These are phyloP conservation scores for Acer saccharum DNA, from an alignment of 345 rosid genomes.

Conservation along the genomic window DNA sequence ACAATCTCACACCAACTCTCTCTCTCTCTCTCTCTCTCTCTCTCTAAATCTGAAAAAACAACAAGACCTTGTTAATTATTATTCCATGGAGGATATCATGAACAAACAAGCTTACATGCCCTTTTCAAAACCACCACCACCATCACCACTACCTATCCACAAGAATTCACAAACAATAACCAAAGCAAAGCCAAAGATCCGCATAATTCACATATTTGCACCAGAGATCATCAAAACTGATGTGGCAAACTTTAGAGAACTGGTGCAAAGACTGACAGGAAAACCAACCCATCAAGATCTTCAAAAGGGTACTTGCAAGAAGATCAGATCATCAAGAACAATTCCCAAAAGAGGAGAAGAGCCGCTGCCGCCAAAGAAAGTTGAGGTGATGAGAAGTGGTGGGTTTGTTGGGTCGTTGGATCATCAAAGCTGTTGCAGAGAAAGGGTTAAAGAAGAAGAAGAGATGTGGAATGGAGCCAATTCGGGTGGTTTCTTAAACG, in stretches of 20 bases:
- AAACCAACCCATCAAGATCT: slow-evolving; percentile 44
- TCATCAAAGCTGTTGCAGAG: slow-evolving; percentile 17
- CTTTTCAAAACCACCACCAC: slow-evolving; percentile 16
- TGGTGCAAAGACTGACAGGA: slow-evolving; percentile 91
- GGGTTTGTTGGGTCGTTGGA: slow-evolving; percentile 27
- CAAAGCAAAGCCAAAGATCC: slow-evolving; percentile 75
- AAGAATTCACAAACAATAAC: slow-evolving; percentile 51
- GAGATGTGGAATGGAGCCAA: slow-evolving; percentile 37
- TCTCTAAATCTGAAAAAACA: neutral
- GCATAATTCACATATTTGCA: slow-evolving; percentile 85
- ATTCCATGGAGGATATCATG: slow-evolving; percentile 47
- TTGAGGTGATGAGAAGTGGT: slow-evolving; percentile 32
- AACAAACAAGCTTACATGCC: slow-evolving; percentile 25
- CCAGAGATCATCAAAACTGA: slow-evolving; percentile 97
- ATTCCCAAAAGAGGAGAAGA: slow-evolving; percentile 24
- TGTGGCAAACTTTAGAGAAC: slow-evolving; percentile 79
- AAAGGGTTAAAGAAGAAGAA: slow-evolving; percentile 33
- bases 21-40: slow-evolving; percentile 8
- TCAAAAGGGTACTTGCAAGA: slow-evolving; percentile 21
- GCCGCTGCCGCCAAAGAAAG: slow-evolving; percentile 15
- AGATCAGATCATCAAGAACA: slow-evolving; percentile 19
- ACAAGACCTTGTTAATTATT: neutral
- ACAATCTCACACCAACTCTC: slow-evolving; percentile 47
- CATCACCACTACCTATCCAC: slow-evolving; percentile 47
- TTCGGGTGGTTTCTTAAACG: slow-evolving; percentile 53